Base-by-base conservation (phyloP, 176 grass and related monocot genomes). In the Guadua angustifolia region DNA sequence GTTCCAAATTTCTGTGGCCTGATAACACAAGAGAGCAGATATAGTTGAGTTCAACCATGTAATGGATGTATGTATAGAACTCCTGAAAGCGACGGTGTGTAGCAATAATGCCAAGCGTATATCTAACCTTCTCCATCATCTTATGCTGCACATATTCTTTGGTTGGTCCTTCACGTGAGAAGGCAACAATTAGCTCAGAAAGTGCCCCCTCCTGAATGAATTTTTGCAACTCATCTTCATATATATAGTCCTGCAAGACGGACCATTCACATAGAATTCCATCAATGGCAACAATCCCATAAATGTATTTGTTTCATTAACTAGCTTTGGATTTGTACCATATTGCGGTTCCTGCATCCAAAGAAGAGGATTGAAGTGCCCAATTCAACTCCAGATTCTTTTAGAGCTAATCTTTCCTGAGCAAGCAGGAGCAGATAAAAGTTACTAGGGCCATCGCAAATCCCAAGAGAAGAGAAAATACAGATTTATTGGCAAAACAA, bases 81-180 rank as follows among this genome's bases (percentile, higher is more conserved):
- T 21, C 39, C 52, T 21, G 17, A 70, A 75, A 85, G 62, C 4
- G 73, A 32, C 5, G 25, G 11, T 36, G 2, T 38, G 44, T 9
- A 43, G 38, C 61, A 77, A 53, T 70, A 51, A 43, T 4, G 40
- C 9, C 13, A 35, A 52, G 35, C 9, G 39, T 35, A 50, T 58
- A 69, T 78, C 46, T 16, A 44, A 92, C 95, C 91, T 98, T 95
- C 24, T 95, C 91, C 6, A 77, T 78, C 95, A 98, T 94, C 87
- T 98, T 98, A 83, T 98, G 95, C 86, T 98, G 95, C 67, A 98
- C 95, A 83, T 98, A 98, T 85, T 98, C 91, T 87, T 95, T 98
- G 9, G 85, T 52, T 22, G 83, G 64, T 75, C 93, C 93, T 77
- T 95, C 93, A 11, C 93, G 91, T 47, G 95, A 98, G 91, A 95